Conservation (phyloP, 805 yeast genomes). For the Spathaspora passalidarum region DNA sequence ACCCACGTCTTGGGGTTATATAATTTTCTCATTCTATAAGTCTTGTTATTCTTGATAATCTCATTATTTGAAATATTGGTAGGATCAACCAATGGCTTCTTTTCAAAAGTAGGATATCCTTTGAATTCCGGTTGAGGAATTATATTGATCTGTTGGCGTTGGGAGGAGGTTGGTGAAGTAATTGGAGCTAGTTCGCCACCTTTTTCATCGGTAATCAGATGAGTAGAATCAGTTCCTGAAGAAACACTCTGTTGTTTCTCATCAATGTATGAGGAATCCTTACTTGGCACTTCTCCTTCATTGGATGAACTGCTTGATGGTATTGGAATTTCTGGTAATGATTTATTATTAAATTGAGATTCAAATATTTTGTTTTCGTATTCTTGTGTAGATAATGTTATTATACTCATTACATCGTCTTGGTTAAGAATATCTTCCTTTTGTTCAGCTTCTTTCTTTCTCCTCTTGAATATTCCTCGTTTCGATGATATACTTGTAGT, state of each 20-base stretch:
- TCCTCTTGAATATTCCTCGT: not conserved
- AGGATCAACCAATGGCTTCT: slow-evolving; percentile 9
- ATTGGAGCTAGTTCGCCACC: not conserved
- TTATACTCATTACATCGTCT: slow-evolving; percentile 24
- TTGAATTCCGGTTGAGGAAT: slow-evolving; percentile 5
- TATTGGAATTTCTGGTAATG: slow-evolving; percentile 19
- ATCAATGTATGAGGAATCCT: not conserved
- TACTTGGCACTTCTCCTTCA: not conserved
- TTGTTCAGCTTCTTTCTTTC: not conserved
- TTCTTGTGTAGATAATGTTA: slow-evolving; percentile 36
- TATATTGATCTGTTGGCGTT: not conserved
- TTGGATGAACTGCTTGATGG: not conserved
- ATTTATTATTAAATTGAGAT: slow-evolving; percentile 32
- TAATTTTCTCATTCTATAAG: slow-evolving; percentile 30
- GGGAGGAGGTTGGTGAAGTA: not conserved
- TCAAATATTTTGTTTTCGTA: slow-evolving; percentile 36
- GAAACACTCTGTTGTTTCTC: not conserved
- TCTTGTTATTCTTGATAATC: slow-evolving; percentile 33
- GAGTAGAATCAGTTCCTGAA: not conserved
- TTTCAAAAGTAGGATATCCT: slow-evolving; percentile 8
- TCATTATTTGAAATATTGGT: slow-evolving; percentile 22
- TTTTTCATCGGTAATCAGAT: slow-evolving; percentile 1
- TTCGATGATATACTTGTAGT: not conserved
- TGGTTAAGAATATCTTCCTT: not conserved
- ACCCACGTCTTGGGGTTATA: slow-evolving; percentile 50